Conservation (phyloP, 2,329 filamentous ascomycete genomes). For the Metarhizium robertsii region DNA sequence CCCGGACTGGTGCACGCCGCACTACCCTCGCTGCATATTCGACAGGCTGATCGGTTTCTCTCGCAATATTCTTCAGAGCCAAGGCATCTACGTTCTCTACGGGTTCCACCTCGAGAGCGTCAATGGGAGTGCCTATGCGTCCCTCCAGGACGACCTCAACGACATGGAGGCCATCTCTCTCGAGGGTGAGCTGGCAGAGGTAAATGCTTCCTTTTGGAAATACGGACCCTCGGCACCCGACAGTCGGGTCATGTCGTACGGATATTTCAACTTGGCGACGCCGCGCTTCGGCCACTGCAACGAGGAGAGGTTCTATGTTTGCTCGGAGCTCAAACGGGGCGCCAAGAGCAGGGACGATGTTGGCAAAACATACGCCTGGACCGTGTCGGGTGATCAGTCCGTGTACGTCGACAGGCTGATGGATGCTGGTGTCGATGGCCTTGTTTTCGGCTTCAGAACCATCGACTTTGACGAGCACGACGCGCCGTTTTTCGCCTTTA, state of each 20-base stretch:
- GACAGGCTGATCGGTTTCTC: background rate
- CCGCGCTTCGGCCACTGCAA: conserved; percentile 5
- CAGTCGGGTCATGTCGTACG: conserved; percentile 4
- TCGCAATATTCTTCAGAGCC: background rate
- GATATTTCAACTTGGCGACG: background rate
- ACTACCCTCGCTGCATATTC: background rate
- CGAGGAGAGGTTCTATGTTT: background rate
- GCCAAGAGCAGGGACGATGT: background rate
- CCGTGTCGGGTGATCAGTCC: no score
- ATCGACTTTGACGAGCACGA: no score
- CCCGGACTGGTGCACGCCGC: conserved; percentile 1
- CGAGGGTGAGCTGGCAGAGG: no score
- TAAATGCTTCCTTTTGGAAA: no score
- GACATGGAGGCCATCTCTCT: background rate
- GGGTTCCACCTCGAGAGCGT: conserved; percentile 4
- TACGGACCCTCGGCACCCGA: background rate
- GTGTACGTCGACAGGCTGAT: no score
- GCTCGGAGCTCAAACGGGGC: conserved; percentile 2
- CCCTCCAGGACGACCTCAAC: conserved; percentile 2
- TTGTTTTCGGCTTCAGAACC: no score
- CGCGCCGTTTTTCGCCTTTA: no score
- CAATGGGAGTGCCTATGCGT: background rate
- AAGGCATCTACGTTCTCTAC: conserved; percentile 4
- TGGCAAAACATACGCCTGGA: no score
- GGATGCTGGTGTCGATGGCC: no score